phyloP scores from a whole-genome alignment of 129 eudicot species.

The Flaveria sonorensis region DNA sequence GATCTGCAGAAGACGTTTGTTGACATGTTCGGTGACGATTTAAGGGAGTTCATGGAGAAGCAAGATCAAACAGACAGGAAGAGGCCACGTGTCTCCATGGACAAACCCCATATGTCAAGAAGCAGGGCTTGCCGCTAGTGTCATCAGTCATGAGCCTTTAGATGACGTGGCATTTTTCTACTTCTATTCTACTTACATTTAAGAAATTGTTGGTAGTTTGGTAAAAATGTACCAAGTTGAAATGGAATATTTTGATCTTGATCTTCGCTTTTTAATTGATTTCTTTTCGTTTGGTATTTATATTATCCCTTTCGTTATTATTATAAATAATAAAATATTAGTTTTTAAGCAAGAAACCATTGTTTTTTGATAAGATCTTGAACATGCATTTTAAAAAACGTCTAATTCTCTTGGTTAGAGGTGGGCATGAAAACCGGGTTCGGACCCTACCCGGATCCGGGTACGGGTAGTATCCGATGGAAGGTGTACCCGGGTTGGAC shows the following conservation, averaged over 20 bases:
- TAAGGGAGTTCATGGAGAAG: conserved; percentile 50
- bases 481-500: no score
- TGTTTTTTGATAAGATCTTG: no score
- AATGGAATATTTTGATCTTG: conserved; percentile 15
- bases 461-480: no score
- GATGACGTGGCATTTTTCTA: background rate
- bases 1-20: conserved; percentile 83
- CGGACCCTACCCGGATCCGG: no score
- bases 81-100: conserved; percentile 52
- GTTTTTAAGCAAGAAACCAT: no score
- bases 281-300: background rate
- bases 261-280: background rate
- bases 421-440: no score
- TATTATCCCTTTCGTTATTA: no score
- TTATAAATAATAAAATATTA: no score
- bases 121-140: conserved; percentile 38
- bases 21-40: conserved; percentile 82
- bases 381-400: no score
- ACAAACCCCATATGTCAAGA: conserved; percentile 26
- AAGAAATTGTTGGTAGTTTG: conserved; percentile 10
- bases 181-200: no score
- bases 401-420: no score
- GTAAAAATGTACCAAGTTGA: conserved; percentile 12
- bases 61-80: conserved; percentile 56
- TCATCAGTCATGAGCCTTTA: background rate